Conservation (phyloP, 495 filamentous ascomycete genomes). For the Echria macrotheca region DNA sequence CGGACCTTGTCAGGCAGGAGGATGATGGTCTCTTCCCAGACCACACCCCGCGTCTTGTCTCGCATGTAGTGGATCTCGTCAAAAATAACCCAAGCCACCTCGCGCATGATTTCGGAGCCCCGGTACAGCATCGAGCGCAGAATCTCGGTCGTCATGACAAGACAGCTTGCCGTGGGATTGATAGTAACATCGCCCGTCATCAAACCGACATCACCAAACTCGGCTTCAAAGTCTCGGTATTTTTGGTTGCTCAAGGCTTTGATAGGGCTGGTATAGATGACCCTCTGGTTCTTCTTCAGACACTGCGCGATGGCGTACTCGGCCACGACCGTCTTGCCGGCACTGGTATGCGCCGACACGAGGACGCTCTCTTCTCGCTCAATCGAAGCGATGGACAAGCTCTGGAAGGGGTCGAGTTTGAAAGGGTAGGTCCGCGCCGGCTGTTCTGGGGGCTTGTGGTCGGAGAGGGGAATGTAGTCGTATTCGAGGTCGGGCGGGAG, state of each 20-base stretch:
- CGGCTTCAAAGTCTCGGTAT: conserved; percentile 88
- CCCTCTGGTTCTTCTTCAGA: conserved; percentile 91
- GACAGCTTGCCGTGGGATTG: conserved; percentile 93
- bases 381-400: conserved; percentile 86
- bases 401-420: conserved; percentile 93
- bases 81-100: conserved; percentile 96
- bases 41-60: conserved; percentile 88
- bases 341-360: conserved; percentile 95
- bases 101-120: conserved; percentile 98
- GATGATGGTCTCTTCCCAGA: conserved; percentile 99
- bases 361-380: conserved; percentile 92
- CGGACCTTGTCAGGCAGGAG: conserved; percentile 94
- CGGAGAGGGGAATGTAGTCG: conserved; percentile 83
- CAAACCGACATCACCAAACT: conserved; percentile 94
- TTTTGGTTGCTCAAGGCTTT: conserved; percentile 99
- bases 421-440: conserved; percentile 83
- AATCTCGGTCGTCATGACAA: conserved; percentile 99
- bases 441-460: conserved; percentile 79
- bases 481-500: conserved; percentile 78
- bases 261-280: conserved; percentile 99
- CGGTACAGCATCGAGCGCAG: conserved; percentile 96
- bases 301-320: conserved; percentile 98
- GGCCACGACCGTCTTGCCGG: conserved; percentile 95
- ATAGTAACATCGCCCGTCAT: conserved; percentile 99
- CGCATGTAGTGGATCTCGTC: conserved; percentile 99